Evolutionary conservation across 768 basidiomycete genomes (phyloP), one percentile per base, ranked within the genome.

Genomic region (Lentinus tigrinus): DNA sequence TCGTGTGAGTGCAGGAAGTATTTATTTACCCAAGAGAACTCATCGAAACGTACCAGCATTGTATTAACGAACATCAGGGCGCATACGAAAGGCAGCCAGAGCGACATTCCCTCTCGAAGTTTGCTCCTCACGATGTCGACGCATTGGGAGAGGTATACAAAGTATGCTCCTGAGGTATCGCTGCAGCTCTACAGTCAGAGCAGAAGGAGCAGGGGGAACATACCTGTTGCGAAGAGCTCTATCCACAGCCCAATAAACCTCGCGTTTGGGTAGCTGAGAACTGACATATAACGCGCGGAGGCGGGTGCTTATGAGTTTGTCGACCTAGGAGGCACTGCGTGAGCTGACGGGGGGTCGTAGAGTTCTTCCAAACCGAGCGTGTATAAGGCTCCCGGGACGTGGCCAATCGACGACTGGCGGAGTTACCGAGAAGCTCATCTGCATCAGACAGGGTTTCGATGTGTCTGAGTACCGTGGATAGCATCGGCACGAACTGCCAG

Each of bases 171-270:
- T 54, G 27, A 7, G 31, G 0, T 13, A 14, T 8, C 23, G 14
- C 21, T 16, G 43, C 16, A 3, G 21, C 6, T 9, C 49, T 16
- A 2, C 5, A 17, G 37, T 10, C 8, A 23, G 23, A 10, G 11
- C 24, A 4, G 14, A 10, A 6, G 28, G 43, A 44, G 21, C 14
- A 23, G 14, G 7, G 27, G 19, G 28, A n/a, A 42, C 48, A 47
- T n/a, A 56, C 55, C 47, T 48, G 55, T 49, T 6, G 37, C 47
- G 55, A 54, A 36, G 34, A 56, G 48, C 55, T 48, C 37, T 24
- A 56, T 19, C 48, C 47, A 56, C 10, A 49, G 37, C 1, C 47
- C 48, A 4, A 56, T 26, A 27, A 56, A 47, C 14, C 36, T 24
- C 8, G 47, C 55, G 16, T 50, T 48, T 17, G 47, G 19, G 3